phyloP scores from a whole-genome alignment of 306 rosid species.

The Vigna unguiculata region DNA sequence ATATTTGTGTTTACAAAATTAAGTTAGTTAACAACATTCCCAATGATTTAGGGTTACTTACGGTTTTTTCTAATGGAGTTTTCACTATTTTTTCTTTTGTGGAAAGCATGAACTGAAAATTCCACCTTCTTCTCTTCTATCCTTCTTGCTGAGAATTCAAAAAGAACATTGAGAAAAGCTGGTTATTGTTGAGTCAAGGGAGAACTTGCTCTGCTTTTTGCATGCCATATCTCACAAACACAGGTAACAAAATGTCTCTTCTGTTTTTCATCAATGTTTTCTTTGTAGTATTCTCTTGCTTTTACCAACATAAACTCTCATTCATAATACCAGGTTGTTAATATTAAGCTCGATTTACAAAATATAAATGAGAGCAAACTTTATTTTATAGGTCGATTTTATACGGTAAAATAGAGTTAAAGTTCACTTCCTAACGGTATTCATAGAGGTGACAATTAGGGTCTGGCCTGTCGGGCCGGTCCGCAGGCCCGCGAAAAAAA shows the following conservation, averaged over 20 bases:
- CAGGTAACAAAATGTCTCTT: slow-evolving; percentile 17
- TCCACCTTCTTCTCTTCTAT: background rate
- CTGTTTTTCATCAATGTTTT: background rate
- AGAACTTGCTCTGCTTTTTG: slow-evolving; percentile 2
- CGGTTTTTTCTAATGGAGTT: slow-evolving; percentile 10
- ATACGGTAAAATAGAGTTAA: too few species aligned
- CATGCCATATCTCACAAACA: slow-evolving; percentile 30
- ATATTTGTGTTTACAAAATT: slow-evolving; percentile 34
- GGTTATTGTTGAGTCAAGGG: background rate
- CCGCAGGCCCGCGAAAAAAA: too few species aligned
- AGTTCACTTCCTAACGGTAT: too few species aligned
- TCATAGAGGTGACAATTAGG: too few species aligned
- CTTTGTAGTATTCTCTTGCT: background rate
- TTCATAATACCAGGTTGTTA: too few species aligned
- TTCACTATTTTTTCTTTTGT: slow-evolving; percentile 34
- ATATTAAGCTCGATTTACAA: too few species aligned
- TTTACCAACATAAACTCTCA: too few species aligned
- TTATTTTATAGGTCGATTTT: too few species aligned
- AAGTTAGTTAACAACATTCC: slow-evolving; percentile 6
- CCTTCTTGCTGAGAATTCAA: background rate
- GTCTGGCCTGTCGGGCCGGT: too few species aligned
- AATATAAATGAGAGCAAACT: too few species aligned
- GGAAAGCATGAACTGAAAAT: background rate
- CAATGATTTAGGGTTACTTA: slow-evolving; percentile 36
- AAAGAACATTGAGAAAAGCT: slow-evolving; percentile 2